These are phyloP conservation scores for Brasenia schreberi DNA, from an alignment of 164 flowering plant genomes.

Conservation along the genomic window DNA sequence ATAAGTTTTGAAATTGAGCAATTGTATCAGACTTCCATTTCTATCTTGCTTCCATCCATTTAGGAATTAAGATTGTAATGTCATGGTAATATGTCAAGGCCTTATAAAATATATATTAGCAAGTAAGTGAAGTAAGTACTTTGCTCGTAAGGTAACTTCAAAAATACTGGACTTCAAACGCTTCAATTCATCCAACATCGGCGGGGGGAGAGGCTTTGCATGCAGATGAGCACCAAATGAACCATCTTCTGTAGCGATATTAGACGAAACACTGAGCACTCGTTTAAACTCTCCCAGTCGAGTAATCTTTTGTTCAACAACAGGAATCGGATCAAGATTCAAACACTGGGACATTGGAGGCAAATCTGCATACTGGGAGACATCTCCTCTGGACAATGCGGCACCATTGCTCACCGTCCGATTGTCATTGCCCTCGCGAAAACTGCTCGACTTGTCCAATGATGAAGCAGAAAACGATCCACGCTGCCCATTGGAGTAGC, in stretches of 20 bases:
- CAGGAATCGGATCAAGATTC: constrained; percentile 39
- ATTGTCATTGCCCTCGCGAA: constrained; percentile 43
- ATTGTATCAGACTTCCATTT: background rate
- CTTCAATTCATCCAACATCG: constrained; percentile 39
- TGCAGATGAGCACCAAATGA: constrained; percentile 32
- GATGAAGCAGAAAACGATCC: constrained; percentile 24
- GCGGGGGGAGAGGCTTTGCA: constrained; percentile 23
- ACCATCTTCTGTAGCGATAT: constrained; percentile 30
- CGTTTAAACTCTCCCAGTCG: constrained; percentile 42
- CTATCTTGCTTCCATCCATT: background rate
- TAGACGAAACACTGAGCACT: constrained; percentile 32
- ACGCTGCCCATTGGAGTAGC: constrained; percentile 46
- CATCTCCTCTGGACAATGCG: constrained; percentile 32
- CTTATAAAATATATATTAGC: background rate
- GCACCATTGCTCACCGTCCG: constrained; percentile 27
- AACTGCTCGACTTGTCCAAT: constrained; percentile 65
- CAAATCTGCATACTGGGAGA: constrained; percentile 36
- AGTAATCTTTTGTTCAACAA: constrained; percentile 40
- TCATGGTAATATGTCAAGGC: background rate
- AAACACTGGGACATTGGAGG: constrained; percentile 38
- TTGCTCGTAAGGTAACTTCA: constrained; percentile 28
- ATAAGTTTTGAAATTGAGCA: background rate
- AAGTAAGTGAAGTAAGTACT: constrained; percentile 15
- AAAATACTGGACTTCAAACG: constrained; percentile 32
- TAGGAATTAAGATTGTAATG: background rate